Evolutionary conservation across 1,284 basidiomycete species (phyloP).

Genomic region (Ceratobasidium sp.): DNA sequence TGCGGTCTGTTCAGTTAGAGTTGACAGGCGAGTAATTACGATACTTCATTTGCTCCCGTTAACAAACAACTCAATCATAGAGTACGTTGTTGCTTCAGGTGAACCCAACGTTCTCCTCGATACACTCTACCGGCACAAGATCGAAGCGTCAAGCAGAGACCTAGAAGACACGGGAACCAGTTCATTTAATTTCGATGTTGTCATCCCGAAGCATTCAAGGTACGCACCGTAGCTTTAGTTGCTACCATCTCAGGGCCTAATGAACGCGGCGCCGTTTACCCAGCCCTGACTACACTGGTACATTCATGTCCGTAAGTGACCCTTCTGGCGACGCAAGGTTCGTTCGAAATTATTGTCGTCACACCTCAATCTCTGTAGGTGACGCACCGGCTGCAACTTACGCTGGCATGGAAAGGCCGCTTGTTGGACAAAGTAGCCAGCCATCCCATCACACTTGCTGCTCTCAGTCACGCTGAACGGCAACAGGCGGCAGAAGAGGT

Average conservation of each 20-base stretch:
- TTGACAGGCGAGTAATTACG: conserved; percentile 12
- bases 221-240: background rate
- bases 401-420: conserved; percentile 22
- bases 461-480: conserved; percentile 16
- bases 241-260: background rate
- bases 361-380: background rate
- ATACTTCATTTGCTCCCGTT: background rate
- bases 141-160: background rate
- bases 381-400: conserved; percentile 28
- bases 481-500: conserved; percentile 24
- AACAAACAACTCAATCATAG: conserved; percentile 3
- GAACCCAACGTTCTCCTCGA: conserved; percentile 30
- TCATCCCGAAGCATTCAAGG: conserved; percentile 26
- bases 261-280: background rate
- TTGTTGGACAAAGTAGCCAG: conserved; percentile 28
- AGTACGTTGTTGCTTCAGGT: conserved; percentile 28
- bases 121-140: conserved; percentile 21
- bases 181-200: conserved; percentile 20
- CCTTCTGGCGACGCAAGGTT: background rate
- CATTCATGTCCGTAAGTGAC: conserved; percentile 31
- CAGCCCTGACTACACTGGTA: conserved; percentile 31
- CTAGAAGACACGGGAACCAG: background rate
- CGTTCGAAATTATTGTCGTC: background rate
- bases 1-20: conserved; percentile 24
- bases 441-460: conserved; percentile 11